phyloP scores from a whole-genome alignment of 2,329 filamentous ascomycete species.

The Xylaria sp. region DNA sequence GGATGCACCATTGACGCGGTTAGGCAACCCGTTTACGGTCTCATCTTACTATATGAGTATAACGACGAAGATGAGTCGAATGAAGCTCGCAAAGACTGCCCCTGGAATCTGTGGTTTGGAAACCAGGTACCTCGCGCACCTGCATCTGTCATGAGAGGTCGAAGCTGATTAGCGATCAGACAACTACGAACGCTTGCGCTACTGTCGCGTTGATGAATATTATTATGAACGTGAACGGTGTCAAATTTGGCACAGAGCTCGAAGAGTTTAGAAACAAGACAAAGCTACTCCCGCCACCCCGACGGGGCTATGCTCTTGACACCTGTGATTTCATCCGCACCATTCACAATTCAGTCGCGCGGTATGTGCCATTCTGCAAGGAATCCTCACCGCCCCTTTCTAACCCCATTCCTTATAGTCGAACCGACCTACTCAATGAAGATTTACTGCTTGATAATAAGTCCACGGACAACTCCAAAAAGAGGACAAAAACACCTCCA shows the following conservation, averaged over 20 bases:
- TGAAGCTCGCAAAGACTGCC: conserved; percentile 58
- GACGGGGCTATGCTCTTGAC: conserved; percentile 77
- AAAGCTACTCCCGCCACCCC: conserved; percentile 67
- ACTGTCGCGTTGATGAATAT: conserved; percentile 94
- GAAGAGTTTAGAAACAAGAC: conserved; percentile 76
- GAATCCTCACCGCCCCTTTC: background rate
- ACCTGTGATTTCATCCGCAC: conserved; percentile 77
- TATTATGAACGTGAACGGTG: conserved; percentile 76
- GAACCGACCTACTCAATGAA: conserved; percentile 76
- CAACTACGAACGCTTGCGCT: conserved; percentile 83
- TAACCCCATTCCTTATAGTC: conserved; percentile 49
- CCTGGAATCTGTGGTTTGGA: conserved; percentile 83
- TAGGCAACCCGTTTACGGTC: conserved; percentile 76
- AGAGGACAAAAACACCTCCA: conserved; percentile 36
- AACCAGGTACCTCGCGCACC: conserved; percentile 69
- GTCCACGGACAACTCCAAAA: conserved; percentile 48
- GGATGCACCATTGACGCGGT: background rate
- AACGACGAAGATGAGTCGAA: conserved; percentile 57
- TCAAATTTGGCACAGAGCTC: conserved; percentile 74
- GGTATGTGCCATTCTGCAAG: conserved; percentile 49
- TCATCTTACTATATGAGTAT: conserved; percentile 89
- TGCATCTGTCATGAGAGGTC: background rate
- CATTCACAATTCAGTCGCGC: conserved; percentile 87
- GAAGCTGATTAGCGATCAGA: conserved; percentile 54
- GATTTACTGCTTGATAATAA: conserved; percentile 70